A percentile compares a stretch with the other conserved stretches of the same genome.
These are phyloP conservation scores for Jaenimonas drosophilae DNA, from an alignment of 208 protist genomes.

Conservation along the genomic window DNA sequence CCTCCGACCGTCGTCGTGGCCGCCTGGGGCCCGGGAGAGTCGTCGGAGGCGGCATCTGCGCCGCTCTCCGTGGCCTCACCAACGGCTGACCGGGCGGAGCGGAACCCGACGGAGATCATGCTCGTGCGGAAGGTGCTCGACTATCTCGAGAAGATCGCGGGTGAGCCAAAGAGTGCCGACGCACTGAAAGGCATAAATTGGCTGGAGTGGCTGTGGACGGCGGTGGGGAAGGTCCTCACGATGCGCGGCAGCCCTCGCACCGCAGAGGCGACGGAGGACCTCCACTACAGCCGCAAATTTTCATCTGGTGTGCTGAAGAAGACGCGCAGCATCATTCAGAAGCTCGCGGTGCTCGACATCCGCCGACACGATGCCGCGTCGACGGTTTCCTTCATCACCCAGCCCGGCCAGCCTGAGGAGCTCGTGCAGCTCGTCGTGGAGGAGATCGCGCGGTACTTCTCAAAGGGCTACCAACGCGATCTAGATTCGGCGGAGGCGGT, in stretches of 20 bases:
- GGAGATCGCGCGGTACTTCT: constrained; percentile 55
- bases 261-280: neutral
- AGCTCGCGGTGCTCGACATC: constrained; percentile 68
- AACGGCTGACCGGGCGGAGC: constrained; percentile 4
- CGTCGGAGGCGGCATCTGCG: neutral
- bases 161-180: constrained; percentile 43
- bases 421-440: constrained; percentile 63
- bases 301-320: neutral
- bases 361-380: constrained; percentile 40
- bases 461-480: constrained; percentile 22
- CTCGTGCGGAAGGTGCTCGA: constrained; percentile 46
- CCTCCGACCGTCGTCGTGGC: neutral
- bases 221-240: constrained; percentile 31
- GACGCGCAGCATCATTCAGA: constrained; percentile 25
- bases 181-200: constrained; percentile 56
- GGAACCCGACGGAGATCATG: constrained; percentile 17
- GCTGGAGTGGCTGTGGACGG: constrained; percentile 75
- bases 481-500: constrained; percentile 24
- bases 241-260: neutral
- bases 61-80: neutral
- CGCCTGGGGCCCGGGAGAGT: neutral
- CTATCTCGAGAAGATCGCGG: constrained; percentile 78
- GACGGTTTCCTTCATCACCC: constrained; percentile 31
- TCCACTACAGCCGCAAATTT: neutral
- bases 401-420: constrained; percentile 20